These are phyloP conservation scores for Imleria badia DNA, from an alignment of 768 basidiomycete genomes.

Conservation along the genomic window DNA sequence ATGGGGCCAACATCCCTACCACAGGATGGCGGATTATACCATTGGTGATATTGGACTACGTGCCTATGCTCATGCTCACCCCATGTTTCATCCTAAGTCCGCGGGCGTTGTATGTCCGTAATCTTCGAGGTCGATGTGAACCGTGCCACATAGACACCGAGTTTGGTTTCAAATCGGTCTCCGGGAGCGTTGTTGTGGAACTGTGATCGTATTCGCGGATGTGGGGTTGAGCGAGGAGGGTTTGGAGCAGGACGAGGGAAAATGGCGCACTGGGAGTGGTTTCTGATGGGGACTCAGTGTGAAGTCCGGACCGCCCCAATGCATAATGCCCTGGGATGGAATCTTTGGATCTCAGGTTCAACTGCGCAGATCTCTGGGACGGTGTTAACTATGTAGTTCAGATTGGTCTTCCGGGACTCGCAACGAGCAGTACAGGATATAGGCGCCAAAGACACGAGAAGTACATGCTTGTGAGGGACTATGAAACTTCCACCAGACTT, in stretches of 20 bases:
- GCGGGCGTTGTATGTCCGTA: slow-evolving; percentile 2
- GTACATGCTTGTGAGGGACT: too few relatives aligned
- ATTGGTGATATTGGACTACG: background rate
- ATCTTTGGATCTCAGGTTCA: too few relatives aligned
- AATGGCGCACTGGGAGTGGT: background rate
- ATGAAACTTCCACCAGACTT: too few relatives aligned
- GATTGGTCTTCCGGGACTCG: too few relatives aligned
- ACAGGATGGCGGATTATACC: background rate
- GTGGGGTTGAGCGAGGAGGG: background rate
- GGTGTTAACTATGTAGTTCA: too few relatives aligned
- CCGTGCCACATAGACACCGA: background rate
- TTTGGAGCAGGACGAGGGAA: background rate
- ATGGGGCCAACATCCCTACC: background rate
- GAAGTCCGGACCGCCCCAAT: too few relatives aligned
- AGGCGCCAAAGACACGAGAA: too few relatives aligned
- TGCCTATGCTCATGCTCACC: slow-evolving; percentile 5
- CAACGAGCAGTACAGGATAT: too few relatives aligned
- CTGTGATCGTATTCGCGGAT: background rate
- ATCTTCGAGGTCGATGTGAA: background rate
- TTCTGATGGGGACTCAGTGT: too few relatives aligned
- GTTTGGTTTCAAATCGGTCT: background rate
- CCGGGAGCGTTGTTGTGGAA: too few relatives aligned
- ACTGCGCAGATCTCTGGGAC: too few relatives aligned
- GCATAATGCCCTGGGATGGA: too few relatives aligned
- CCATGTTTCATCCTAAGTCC: slow-evolving; percentile 7